Percentiles rank a stretch among this genome's conserved stretches.
These are phyloP conservation scores for Leccinum ochraceum DNA, from an alignment of 768 basidiomycete species.

Conservation along the genomic window DNA sequence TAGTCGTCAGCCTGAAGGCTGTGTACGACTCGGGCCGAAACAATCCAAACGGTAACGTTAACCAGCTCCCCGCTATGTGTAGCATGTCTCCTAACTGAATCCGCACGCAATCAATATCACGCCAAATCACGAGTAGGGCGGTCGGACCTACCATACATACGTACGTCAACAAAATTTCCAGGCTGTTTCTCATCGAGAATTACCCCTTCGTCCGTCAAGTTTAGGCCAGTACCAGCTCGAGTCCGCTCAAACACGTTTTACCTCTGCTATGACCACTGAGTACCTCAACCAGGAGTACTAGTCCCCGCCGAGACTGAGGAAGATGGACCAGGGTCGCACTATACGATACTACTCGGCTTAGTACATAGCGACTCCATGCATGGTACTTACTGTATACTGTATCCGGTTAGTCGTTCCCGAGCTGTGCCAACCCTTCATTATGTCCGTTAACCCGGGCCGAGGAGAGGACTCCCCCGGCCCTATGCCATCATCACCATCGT, in stretches of 20 bases:
- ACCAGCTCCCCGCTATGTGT: not conserved
- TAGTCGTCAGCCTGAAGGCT: too few species aligned
- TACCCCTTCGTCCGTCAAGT: not conserved
- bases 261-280: not conserved
- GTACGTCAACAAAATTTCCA: not conserved
- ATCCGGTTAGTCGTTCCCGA: too few species aligned
- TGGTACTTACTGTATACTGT: too few species aligned
- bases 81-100: not conserved
- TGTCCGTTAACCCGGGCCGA: too few species aligned
- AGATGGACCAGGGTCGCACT: not conserved
- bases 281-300: not conserved
- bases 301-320: not conserved
- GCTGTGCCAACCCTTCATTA: too few species aligned
- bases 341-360: too few species aligned
- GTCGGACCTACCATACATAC: not conserved
- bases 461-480: too few species aligned
- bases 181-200: not conserved
- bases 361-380: too few species aligned
- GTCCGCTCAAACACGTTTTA: not conserved
- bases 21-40: too few species aligned
- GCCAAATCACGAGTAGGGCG: not conserved
- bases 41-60: not conserved
- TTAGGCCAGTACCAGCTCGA: not conserved
- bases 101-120: not conserved
- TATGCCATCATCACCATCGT: too few species aligned